These are phyloP conservation scores for Pyrrhoderma noxium DNA, from an alignment of 1,284 basidiomycete species.

Conservation along the genomic window DNA sequence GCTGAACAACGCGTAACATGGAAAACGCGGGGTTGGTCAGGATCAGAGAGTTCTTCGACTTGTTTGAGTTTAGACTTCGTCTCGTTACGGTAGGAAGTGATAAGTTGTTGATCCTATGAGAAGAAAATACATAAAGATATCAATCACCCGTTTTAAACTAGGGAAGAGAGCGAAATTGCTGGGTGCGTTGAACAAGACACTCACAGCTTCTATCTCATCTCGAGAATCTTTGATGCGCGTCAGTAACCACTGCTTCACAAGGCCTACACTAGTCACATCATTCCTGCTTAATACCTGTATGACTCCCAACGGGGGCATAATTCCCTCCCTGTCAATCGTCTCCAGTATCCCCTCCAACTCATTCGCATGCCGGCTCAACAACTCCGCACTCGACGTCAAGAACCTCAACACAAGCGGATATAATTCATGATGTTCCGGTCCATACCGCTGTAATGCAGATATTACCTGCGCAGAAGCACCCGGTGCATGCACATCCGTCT, in stretches of 20 bases:
- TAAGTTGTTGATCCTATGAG: conserved; percentile 73
- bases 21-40: conserved; percentile 77
- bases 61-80: conserved; percentile 77
- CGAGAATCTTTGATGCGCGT: conserved; percentile 65
- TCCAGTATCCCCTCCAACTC: conserved; percentile 71
- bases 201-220: conserved; percentile 73
- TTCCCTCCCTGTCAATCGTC: conserved; percentile 68
- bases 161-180: too few relatives aligned
- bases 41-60: conserved; percentile 73
- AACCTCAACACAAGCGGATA: conserved; percentile 90
- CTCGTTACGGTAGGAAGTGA: conserved; percentile 81
- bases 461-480: conserved; percentile 65
- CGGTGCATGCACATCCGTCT: conserved; percentile 33
- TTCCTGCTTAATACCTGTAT: conserved; percentile 86
- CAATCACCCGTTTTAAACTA: conserved; percentile 6
- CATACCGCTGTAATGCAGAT: conserved; percentile 67
- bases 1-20: conserved; percentile 88
- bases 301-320: conserved; percentile 84
- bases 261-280: conserved; percentile 80
- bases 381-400: conserved; percentile 70
- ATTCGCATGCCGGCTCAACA: conserved; percentile 60
- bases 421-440: conserved; percentile 61
- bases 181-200: too few relatives aligned
- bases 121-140: conserved; percentile 6
- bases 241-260: conserved; percentile 87